phyloP scores from a whole-genome alignment of 768 basidiomycete genomes.

The Amanita subjunquillea region DNA sequence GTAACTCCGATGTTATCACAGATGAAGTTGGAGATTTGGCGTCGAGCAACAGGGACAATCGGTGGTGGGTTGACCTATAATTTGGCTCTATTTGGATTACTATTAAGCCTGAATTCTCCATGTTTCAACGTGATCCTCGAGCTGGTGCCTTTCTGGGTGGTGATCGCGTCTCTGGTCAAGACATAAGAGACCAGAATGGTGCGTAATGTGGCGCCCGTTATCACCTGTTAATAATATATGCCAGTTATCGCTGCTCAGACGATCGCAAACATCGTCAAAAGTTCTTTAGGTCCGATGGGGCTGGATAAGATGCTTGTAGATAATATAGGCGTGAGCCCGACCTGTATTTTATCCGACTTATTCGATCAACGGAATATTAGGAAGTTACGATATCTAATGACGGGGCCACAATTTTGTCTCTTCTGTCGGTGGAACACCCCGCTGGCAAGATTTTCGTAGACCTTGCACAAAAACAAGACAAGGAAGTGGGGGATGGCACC shows the following conservation, averaged over 20 bases:
- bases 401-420: constrained; percentile 94
- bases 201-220: constrained; percentile 11
- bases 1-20: not conserved
- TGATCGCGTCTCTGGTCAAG: constrained; percentile 88
- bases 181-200: constrained; percentile 97
- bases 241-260: constrained; percentile 91
- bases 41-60: not conserved
- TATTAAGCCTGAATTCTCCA: constrained; percentile 14
- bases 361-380: constrained; percentile 26
- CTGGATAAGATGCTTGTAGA: constrained; percentile 97
- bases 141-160: constrained; percentile 92
- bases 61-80: not conserved
- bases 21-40: not conserved
- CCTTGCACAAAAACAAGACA: constrained; percentile 98
- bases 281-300: constrained; percentile 88
- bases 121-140: constrained; percentile 88
- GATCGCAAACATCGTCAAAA: constrained; percentile 97
- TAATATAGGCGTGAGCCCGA: constrained; percentile 77
- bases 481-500: constrained; percentile 98
- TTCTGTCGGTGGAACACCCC: constrained; percentile 92
- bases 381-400: constrained; percentile 99
- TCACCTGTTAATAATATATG: constrained; percentile 6
- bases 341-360: not conserved
- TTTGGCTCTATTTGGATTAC: not conserved
- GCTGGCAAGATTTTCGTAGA: constrained; percentile 97